Base-by-base conservation (phyloP, 2,329 filamentous ascomycete species). In the Colletotrichum liaoningense region DNA sequence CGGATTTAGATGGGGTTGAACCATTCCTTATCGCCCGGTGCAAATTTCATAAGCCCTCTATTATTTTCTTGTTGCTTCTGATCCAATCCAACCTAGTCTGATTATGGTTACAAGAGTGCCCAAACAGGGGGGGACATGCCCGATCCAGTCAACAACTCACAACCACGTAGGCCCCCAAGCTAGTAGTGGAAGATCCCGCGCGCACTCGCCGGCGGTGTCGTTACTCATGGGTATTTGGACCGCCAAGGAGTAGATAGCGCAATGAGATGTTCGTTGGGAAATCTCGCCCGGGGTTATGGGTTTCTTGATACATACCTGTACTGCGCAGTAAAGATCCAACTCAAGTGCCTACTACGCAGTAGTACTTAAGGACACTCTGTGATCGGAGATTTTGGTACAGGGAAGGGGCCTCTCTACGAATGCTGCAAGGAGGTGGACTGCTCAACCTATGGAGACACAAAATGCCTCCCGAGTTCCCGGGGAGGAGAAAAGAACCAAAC, bases 171-270 rank as follows among this genome's bases (percentile, higher is more conserved):
- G 58, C 30, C 55, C 60, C 60, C 16, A 46, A 35, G 66, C 54
- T n/a, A 65, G 67, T 57, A 60, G 55, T 56, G 60, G 67, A 70
- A 52, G 60, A 70, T 73, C 42, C 55, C 67, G 60, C 70, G 67
- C 55, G 58, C 49, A 46, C 38, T 42, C 67, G 64, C 64, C 67
- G 66, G 66, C 60, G 46, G 56, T 63, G 33, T 60, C 54, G 42
- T 63, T 65, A 42, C 54, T 35, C 49, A 70, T 59, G 55, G 55
- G 70, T 33, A 56, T 35, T 52, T 66, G 24, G 55, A 35, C 24
- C 65, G 30, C 67, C 52, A 54, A 33, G 64, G 59, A 52, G 42
- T 65, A 26, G 24, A 59, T 54, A 56, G 33, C 59, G 30, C 65
- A 33, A 59, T 73, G 69, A 55, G 57, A 62, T 58, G 49, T 35